Evolutionary conservation across 257 asterid species (phyloP).

Genomic region (Echites panduratus): DNA sequence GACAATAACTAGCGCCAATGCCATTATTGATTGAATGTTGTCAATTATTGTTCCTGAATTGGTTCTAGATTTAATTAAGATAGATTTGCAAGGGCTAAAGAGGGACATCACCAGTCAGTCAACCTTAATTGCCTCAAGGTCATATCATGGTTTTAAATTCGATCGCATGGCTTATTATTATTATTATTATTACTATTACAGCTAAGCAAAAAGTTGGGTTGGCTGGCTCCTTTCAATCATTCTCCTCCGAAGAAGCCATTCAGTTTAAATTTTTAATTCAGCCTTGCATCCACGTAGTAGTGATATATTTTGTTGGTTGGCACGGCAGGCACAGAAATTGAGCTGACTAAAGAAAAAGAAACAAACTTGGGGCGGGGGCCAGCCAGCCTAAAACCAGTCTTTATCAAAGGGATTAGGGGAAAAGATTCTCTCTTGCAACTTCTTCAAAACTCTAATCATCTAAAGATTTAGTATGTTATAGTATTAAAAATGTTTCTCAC

Average conservation of each 20-base stretch:
- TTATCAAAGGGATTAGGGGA: not conserved
- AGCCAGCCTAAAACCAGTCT: not conserved
- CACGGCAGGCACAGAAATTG: not conserved
- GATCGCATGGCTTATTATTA: not conserved
- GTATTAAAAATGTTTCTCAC: not conserved
- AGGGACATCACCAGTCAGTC: too few species aligned
- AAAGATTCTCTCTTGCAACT: not conserved
- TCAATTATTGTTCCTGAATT: too few species aligned
- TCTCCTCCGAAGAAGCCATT: not conserved
- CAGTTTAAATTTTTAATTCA: not conserved
- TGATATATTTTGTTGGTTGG: not conserved
- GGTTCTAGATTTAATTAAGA: not conserved
- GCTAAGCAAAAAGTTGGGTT: conserved; percentile 4
- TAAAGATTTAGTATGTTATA: not conserved
- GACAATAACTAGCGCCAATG: not conserved
- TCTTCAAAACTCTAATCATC: not conserved
- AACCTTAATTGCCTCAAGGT: too few species aligned
- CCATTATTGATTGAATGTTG: not conserved
- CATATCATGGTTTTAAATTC: not conserved
- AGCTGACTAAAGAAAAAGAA: not conserved
- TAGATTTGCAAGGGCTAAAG: too few species aligned
- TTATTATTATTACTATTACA: too few species aligned
- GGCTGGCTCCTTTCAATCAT: conserved; percentile 1
- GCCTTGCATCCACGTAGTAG: not conserved
- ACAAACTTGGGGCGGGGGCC: not conserved